A percentile compares a stretch with the other conserved stretches of the same genome.
phyloP scores from a whole-genome alignment of 768 basidiomycete genomes.

The Kondoa malvinella region DNA sequence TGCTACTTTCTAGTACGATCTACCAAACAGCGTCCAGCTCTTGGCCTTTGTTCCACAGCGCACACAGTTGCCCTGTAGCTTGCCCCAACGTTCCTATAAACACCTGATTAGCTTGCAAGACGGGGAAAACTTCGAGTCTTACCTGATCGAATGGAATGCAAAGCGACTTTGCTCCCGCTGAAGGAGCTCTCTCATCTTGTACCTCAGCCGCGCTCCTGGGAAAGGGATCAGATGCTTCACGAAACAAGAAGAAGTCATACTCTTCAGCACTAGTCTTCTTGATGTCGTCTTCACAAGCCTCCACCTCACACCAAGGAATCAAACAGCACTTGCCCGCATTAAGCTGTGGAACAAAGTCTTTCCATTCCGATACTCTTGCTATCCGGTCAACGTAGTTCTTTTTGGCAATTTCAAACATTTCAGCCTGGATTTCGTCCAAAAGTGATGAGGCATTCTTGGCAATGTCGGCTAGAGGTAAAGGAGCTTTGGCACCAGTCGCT shows the following conservation, averaged over 20 bases:
- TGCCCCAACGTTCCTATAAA: constrained; percentile 62
- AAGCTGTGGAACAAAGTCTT: constrained; percentile 75
- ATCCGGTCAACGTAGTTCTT: constrained; percentile 53
- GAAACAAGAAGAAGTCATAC: constrained; percentile 37
- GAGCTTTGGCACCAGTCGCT: constrained; percentile 46
- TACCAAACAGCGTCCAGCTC: constrained; percentile 92
- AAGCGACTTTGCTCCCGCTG: constrained; percentile 90
- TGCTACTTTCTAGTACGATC: constrained; percentile 70
- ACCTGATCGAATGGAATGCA: constrained; percentile 90
- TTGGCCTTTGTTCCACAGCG: constrained; percentile 54
- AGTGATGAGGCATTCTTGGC: constrained; percentile 43
- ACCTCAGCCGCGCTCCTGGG: constrained; percentile 31
- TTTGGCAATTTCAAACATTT: constrained; percentile 70
- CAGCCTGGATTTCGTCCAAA: constrained; percentile 68
- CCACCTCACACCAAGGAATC: constrained; percentile 90
- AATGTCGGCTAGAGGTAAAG: constrained; percentile 42
- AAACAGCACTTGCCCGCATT: constrained; percentile 74
- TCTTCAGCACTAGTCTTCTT: constrained; percentile 77
- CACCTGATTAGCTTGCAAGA: too few species aligned
- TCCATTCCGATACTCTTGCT: constrained; percentile 65
- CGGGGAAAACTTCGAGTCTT: too few species aligned
- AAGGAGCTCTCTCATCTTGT: constrained; percentile 79
- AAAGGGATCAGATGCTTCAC: neutral
- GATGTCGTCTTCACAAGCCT: constrained; percentile 90
- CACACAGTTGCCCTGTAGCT: constrained; percentile 73